Evolutionary conservation across 257 asterid genomes (phyloP), one percentile per base, ranked within the genome.

Genomic region (Nicotiana otophora): DNA sequence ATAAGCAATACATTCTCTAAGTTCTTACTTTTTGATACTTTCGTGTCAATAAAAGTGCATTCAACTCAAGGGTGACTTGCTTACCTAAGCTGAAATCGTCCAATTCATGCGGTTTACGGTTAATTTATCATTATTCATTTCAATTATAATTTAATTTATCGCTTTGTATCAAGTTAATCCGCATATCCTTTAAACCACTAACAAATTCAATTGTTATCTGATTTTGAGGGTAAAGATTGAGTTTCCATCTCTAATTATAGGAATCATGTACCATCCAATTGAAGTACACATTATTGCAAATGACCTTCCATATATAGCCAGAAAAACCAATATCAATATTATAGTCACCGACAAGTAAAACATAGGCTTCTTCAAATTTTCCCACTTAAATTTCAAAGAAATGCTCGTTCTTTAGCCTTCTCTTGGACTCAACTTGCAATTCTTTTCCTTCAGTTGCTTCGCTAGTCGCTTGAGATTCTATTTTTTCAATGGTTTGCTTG

Each of bases 271-370:
- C 93, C 93, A 93, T 31, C 85, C 84, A 62, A 91, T 79, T 7
- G 91, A 83, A 4, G 96, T 82, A 82, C 96, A 90, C 4, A 89
- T 0, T 67, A 92, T 87, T 7, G 96, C 93, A 34, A 93, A 87
- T 1, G 89, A 72, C 16, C 90, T 84, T 28, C 96, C 95, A 46
- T 76, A 84, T 6, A 89, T 42, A 26, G 84, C 89, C 74, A 90
- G 60, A 20, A 89, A 81, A 61, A 89, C 2, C 86, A 93, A 75
- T 81, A 93, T 86, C 79, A 89, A 20, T 60, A 91, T 51, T 31
- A 91, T 5, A 23, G 86, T 81, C 68, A 86, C 36, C 0, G 68
- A 78, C 33, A 87, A 53, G n/a, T 64, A 82, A 81, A 80, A 83
- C 77, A 28, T 63, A 4, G 88, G 88, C 4, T 84, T 81, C 81